Evolutionary conservation across 2,329 filamentous ascomycete species (phyloP), one percentile per base, ranked within the genome.

Genomic region (Hawksworthiomyces lignivorus): DNA sequence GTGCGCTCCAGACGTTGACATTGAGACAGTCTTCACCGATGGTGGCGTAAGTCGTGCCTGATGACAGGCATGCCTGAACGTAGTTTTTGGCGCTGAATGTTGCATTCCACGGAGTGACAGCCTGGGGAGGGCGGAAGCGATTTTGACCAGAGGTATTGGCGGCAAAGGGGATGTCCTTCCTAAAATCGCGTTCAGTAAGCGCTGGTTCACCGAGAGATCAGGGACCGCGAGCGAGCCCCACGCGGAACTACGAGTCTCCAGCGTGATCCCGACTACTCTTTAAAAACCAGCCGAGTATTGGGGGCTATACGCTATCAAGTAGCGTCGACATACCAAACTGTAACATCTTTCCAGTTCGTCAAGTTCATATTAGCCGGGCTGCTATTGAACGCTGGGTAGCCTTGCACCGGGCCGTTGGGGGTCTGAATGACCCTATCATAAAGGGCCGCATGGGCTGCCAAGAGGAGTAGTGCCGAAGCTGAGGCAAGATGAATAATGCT

Each of bases 21-120:
- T 68, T 70, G 22, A 78, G 59, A 44, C 72, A 75, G 52, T 73
- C 62, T 56, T 78, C 74, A 33, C 63, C 51, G 2, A 14, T 29
- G 5, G n/a, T 37, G 2, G 26, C 6, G 11, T 26, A n/a, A 17
- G 28, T 5, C 24, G 24, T 26, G 15, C 17, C 24, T 12, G 35
- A 8, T 4, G 35, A 28, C 8, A 26, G 35, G 17, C 35, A 29
- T 17, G 24, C 35, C 5, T 15, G 17, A 15, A 17, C 35, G 21
- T 28, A 37, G 11, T 10, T 5, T 17, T n/a, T 19, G 15, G 24
- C 26, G 3, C 12, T 7, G 12, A 37, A 26, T 2, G 35, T 37
- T 10, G 35, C 29, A 26, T 37, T 37, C 35, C 35, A 37, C 3
- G 35, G 26, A 2, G 15, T 4, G 15, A 15, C 24, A 2, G 17